A percentile compares a stretch with the other conserved stretches of the same genome.
Conservation (phyloP, 768 basidiomycete species). For the Collybiopsis luxurians region DNA sequence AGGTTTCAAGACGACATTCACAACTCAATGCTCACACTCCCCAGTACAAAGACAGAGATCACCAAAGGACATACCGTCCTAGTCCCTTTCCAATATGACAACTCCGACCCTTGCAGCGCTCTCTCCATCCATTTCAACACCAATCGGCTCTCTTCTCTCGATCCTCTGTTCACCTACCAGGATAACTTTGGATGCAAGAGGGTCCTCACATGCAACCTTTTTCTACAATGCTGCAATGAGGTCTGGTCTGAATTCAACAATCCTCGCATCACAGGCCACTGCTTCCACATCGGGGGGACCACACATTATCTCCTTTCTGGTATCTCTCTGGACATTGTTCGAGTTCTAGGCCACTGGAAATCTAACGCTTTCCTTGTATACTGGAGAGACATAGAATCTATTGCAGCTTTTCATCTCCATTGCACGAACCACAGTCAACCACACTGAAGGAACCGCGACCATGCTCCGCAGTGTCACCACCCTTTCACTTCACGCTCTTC, state of each 20-base stretch:
- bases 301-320: conserved; percentile 2
- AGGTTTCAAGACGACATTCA: too few species aligned
- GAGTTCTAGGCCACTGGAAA: conserved; percentile 3
- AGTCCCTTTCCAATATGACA: too few species aligned
- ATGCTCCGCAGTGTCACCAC: too few species aligned
- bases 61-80: too few species aligned
- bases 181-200: neutral
- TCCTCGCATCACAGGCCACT: conserved; percentile 7
- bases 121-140: too few species aligned
- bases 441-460: too few species aligned
- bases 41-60: too few species aligned
- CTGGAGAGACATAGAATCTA: conserved; percentile 14
- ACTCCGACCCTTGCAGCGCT: too few species aligned
- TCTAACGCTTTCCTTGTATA: conserved; percentile 21
- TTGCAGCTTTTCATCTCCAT: neutral
- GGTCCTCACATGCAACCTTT: conserved; percentile 2
- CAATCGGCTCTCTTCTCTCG: neutral
- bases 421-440: too few species aligned
- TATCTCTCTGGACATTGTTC: conserved; percentile 4
- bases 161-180: neutral
- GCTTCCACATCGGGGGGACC: conserved; percentile 10
- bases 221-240: conserved; percentile 15
- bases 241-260: neutral
- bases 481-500: too few species aligned
- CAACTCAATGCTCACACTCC: too few species aligned